These are phyloP conservation scores for Yamadazyma sp. DNA, from an alignment of 805 yeast genomes.

Conservation along the genomic window DNA sequence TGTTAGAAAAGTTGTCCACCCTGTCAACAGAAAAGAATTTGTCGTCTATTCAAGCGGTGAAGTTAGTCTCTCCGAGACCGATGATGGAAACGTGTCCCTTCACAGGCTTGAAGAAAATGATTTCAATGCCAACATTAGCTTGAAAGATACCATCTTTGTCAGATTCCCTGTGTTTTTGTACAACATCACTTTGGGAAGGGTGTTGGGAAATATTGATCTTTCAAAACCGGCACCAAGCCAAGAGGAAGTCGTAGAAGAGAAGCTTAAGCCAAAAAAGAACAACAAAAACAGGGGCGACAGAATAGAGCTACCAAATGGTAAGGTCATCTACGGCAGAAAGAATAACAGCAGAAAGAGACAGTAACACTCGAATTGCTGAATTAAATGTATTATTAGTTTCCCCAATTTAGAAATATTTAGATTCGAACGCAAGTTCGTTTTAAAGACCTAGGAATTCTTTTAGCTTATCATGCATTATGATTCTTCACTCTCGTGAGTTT, in stretches of 20 bases:
- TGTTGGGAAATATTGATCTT: conserved; percentile 10
- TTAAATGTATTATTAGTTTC: not conserved
- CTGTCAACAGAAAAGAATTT: conserved; percentile 50
- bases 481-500: conserved; percentile 44
- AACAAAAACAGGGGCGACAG: conserved; percentile 42
- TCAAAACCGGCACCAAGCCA: not conserved
- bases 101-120: conserved; percentile 48
- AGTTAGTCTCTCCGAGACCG: conserved; percentile 50
- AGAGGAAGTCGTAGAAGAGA: conserved; percentile 12
- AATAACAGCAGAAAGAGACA: conserved; percentile 11
- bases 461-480: conserved; percentile 25
- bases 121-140: conserved; percentile 44
- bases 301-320: conserved; percentile 60
- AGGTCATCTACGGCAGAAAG: conserved; percentile 43
- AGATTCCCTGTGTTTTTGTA: conserved; percentile 44
- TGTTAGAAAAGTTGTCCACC: conserved; percentile 43
- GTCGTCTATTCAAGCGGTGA: conserved; percentile 56
- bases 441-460: not conserved
- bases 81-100: conserved; percentile 33
- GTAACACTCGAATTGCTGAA: conserved; percentile 1
- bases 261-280: conserved; percentile 26
- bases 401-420: not conserved
- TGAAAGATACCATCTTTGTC: conserved; percentile 48
- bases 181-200: conserved; percentile 45
- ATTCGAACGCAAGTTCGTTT: not conserved